phyloP scores from a whole-genome alignment of 1,139 yeast species.

The Sugiyamaella paludigena region DNA sequence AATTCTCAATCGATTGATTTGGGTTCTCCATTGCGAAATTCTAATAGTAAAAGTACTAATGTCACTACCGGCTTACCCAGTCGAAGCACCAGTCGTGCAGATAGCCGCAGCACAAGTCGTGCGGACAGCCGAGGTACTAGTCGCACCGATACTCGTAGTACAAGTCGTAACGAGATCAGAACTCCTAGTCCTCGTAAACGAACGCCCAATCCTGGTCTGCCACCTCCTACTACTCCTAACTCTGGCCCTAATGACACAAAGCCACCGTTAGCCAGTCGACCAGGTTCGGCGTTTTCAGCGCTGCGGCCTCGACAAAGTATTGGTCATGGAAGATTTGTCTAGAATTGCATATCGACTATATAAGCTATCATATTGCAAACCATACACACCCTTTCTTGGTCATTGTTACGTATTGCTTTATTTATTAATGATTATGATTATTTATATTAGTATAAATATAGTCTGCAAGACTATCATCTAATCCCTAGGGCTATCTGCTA shows the following conservation, averaged over 20 bases:
- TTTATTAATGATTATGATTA: constrained; percentile 1
- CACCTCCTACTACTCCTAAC: neutral
- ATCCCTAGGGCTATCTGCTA: neutral
- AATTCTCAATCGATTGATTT: neutral
- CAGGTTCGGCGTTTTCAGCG: constrained; percentile 30
- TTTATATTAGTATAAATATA: neutral
- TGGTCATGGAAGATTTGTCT: constrained; percentile 26
- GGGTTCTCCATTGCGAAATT: neutral
- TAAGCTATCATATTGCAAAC: too few relatives aligned
- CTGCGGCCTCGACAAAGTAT: constrained; percentile 26
- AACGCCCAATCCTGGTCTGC: neutral
- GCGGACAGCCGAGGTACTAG: neutral
- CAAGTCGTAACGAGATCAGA: neutral
- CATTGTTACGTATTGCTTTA: constrained; percentile 7
- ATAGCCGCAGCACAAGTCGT: neutral
- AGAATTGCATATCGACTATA: neutral
- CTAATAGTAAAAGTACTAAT: neutral
- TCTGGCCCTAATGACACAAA: neutral
- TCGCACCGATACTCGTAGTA: neutral
- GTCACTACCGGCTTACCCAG: neutral
- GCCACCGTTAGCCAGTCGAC: constrained; percentile 14
- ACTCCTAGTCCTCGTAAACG: constrained; percentile 15
- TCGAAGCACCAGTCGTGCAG: neutral
- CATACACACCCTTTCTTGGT: too few relatives aligned
- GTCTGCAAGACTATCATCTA: neutral